Base-by-base conservation (phyloP, 2,329 filamentous ascomycete species). In the Celoporthe dispersa region DNA sequence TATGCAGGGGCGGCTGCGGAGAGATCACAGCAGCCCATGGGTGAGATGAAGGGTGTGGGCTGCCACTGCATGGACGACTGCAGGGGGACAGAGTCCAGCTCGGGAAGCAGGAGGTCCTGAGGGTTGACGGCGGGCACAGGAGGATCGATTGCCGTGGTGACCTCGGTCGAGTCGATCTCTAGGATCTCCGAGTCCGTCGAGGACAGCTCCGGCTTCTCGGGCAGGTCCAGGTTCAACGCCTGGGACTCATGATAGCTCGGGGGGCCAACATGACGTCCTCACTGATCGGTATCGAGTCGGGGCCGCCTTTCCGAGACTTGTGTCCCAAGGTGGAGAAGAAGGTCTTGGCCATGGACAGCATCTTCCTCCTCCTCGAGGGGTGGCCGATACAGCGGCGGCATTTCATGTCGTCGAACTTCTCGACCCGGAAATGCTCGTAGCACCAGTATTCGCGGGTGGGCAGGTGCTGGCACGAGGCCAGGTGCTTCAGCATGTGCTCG, bases 291-390 rank as follows among this genome's bases (percentile, higher is more conserved):
- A 74, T 73, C 35, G 70, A 65, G 31, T 74, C 70, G n/a, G 76
- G 75, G 35, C 74, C 76, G 35, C 74, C 76, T 73, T 80, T 85
- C 73, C 78, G 79, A 55, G 81, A 79, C 74, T 82, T 85, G 74
- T 85, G 82, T 11, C 86, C 86, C 39, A 88, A 78, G 14, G 82
- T 84, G 31, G 84, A 83, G 75, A 88, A 87, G 77, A 88, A 85
- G 74, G 78, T 84, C 76, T 84, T 87, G 61, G 86, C 86, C 80
- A 84, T 82, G 68, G 81, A 82, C 72, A 88, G 76, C 71, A 87
- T 85, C 74, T 83, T 85, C 75, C 80, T 82, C 74, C 85, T 80
- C 78, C 84, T 85, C 8, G 84, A 86, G 3, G 83, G 82, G 51
- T 85, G 84, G n/a, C 81, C 82, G 25, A 84, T 75, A 73, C 84